These are phyloP conservation scores for Quercus glauca DNA, from an alignment of 306 rosid genomes.

Conservation along the genomic window DNA sequence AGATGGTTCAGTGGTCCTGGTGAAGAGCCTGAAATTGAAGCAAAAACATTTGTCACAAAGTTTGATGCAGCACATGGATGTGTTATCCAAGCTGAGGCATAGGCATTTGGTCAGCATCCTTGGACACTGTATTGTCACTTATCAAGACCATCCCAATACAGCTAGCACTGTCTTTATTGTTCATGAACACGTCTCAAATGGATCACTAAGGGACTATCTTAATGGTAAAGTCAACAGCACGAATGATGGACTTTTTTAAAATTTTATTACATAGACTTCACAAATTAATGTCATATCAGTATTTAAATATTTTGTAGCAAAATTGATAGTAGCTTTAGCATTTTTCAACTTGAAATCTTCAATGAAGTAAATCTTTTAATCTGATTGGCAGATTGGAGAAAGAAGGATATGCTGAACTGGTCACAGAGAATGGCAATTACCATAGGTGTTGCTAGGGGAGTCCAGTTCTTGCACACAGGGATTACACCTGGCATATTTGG, in stretches of 20 bases:
- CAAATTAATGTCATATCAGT: no score
- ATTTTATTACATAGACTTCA: no score
- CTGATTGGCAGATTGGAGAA: conserved; percentile 60
- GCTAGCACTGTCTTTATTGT: conserved; percentile 53
- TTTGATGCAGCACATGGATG: conserved; percentile 45
- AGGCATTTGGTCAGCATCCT: conserved; percentile 79
- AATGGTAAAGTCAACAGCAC: conserved; percentile 42
- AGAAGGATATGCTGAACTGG: conserved; percentile 78
- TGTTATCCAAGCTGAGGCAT: conserved; percentile 65
- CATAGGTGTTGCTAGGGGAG: conserved; percentile 66
- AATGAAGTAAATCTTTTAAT: neutral
- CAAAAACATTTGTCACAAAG: conserved; percentile 46
- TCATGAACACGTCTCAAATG: conserved; percentile 55
- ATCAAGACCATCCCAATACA: conserved; percentile 54
- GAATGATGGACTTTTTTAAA: no score
- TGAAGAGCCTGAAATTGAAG: conserved; percentile 50
- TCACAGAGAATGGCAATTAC: conserved; percentile 81
- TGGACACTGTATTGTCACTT: conserved; percentile 60
- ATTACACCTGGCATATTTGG: conserved; percentile 63
- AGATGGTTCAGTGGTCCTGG: conserved; percentile 61
- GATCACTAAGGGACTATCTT: conserved; percentile 55
- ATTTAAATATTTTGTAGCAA: no score
- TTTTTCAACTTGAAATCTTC: neutral
- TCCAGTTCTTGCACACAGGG: conserved; percentile 71
- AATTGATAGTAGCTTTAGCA: no score